These are phyloP conservation scores for Camillea tinctor DNA, from an alignment of 2,329 filamentous ascomycete species.

Conservation along the genomic window DNA sequence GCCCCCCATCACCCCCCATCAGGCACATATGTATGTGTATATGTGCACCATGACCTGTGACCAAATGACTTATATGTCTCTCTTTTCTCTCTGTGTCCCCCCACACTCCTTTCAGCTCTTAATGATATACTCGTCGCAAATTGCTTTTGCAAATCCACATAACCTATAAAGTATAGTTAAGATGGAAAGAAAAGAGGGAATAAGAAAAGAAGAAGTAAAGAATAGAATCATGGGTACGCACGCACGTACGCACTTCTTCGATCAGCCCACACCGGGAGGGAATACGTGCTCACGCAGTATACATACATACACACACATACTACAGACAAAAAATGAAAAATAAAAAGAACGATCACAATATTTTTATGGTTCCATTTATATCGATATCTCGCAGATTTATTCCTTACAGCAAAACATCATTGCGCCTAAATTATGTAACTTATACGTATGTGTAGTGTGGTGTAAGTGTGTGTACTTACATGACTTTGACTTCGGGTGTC, in stretches of 20 bases:
- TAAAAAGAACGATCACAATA: neutral
- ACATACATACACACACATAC: too few relatives aligned
- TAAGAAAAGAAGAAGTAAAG: too few relatives aligned
- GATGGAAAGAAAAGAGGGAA: too few relatives aligned
- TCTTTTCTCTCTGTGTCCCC: too few relatives aligned
- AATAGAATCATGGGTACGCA: neutral
- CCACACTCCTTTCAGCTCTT: neutral
- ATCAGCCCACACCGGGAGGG: too few relatives aligned
- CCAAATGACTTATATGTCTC: neutral
- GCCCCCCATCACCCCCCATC: neutral
- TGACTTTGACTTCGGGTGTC: neutral
- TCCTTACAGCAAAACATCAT: neutral
- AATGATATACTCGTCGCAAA: neutral
- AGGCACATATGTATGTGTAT: neutral
- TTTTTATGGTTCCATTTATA: neutral
- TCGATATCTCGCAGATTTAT: neutral
- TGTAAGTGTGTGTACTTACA: neutral
- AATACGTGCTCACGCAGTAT: neutral
- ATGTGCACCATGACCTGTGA: neutral
- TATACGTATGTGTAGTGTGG: too few relatives aligned
- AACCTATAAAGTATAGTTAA: too few relatives aligned
- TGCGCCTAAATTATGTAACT: too few relatives aligned
- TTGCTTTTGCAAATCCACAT: too few relatives aligned
- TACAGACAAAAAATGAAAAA: too few relatives aligned
- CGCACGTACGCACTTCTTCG: too few relatives aligned